phyloP scores from a whole-genome alignment of 2,329 filamentous ascomycete species.

The Anthostomella pinea region DNA sequence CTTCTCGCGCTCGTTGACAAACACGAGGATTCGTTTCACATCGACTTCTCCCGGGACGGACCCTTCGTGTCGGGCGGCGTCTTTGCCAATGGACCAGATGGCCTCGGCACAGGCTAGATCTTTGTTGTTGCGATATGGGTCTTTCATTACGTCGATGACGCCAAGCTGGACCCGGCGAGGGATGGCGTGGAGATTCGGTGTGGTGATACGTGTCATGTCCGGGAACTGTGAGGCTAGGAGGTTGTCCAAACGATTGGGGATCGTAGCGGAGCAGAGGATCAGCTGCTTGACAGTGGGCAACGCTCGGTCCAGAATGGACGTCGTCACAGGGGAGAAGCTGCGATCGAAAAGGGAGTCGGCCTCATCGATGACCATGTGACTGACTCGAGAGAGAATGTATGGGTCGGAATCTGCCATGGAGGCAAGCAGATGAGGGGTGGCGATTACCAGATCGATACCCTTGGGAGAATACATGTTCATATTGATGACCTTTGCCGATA shows the following conservation, averaged over 20 bases:
- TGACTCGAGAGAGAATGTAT: slow-evolving; percentile 87
- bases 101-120: slow-evolving; percentile 89
- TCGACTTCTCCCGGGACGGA: slow-evolving; percentile 55
- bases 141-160: slow-evolving; percentile 84
- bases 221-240: slow-evolving; percentile 82
- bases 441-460: slow-evolving; percentile 81
- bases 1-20: slow-evolving; percentile 94
- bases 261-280: slow-evolving; percentile 92
- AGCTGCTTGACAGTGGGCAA: slow-evolving; percentile 81
- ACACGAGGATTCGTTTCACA: slow-evolving; percentile 85
- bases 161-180: slow-evolving; percentile 91
- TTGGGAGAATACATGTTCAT: slow-evolving; percentile 75
- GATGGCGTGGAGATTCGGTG: slow-evolving; percentile 93
- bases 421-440: slow-evolving; percentile 84
- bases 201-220: slow-evolving; percentile 80
- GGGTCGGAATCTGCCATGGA: slow-evolving; percentile 88
- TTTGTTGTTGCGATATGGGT: slow-evolving; percentile 94
- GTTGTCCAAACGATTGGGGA: slow-evolving; percentile 83
- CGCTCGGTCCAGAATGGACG: slow-evolving; percentile 75
- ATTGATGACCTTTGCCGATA: slow-evolving; percentile 76
- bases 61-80: slow-evolving; percentile 59
- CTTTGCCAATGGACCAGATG: slow-evolving; percentile 89
- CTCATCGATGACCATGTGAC: slow-evolving; percentile 87
- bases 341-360: slow-evolving; percentile 94
- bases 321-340: slow-evolving; percentile 83